Conservation (phyloP, 176 grass and related monocot genomes). For the Carex cristatella region DNA sequence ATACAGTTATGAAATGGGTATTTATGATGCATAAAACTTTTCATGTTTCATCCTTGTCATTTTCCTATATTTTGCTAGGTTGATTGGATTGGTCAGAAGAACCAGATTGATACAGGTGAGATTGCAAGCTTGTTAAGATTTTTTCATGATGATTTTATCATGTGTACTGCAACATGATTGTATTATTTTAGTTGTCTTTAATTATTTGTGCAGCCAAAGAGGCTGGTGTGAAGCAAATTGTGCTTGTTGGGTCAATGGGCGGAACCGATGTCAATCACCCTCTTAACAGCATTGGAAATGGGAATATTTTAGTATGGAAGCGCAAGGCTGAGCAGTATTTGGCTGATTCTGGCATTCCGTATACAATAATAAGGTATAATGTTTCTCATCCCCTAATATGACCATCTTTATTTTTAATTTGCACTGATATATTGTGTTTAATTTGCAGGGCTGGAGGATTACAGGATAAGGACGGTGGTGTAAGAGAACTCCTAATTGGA, state of each 20-base stretch:
- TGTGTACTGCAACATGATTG: not conserved
- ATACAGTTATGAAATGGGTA: not conserved
- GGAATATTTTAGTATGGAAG: conserved; percentile 91
- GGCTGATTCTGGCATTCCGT: conserved; percentile 66
- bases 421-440: not conserved
- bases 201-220: conserved; percentile 41
- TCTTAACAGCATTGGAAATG: conserved; percentile 79
- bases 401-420: not conserved
- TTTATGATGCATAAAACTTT: not conserved
- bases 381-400: not conserved
- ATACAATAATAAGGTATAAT: conserved; percentile 85
- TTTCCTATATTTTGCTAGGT: conserved; percentile 38
- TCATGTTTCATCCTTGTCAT: not conserved
- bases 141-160: conserved; percentile 3
- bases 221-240: conserved; percentile 68
- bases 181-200: conserved; percentile 8
- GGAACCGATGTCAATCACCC: conserved; percentile 88
- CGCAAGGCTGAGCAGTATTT: conserved; percentile 85
- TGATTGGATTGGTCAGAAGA: conserved; percentile 97
- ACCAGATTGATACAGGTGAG: conserved; percentile 88
- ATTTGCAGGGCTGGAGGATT: conserved; percentile 73
- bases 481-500: conserved; percentile 66
- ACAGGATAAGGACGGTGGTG: conserved; percentile 86
- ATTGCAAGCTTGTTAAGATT: not conserved
- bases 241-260: conserved; percentile 87